These are phyloP conservation scores for Tritrichomonas musculus DNA, from an alignment of 208 protist species.

Conservation along the genomic window DNA sequence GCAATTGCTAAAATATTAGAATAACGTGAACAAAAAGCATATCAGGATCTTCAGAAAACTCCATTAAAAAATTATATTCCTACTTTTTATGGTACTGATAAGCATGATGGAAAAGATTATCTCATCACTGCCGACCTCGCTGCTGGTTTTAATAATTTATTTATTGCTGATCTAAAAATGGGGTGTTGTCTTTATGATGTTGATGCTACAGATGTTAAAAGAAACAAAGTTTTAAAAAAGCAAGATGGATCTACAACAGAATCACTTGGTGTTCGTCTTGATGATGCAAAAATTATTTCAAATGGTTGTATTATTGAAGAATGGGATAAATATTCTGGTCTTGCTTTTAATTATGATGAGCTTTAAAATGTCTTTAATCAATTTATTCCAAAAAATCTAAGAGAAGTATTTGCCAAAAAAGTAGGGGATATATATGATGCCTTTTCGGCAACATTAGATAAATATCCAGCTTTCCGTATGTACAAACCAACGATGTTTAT, in stretches of 20 bases:
- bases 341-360: neutral
- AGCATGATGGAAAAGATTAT: neutral
- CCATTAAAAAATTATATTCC: neutral
- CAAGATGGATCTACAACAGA: conserved; percentile 6
- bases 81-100: neutral
- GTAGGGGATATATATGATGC: neutral
- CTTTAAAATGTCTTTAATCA: neutral
- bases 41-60: neutral
- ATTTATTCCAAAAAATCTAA: neutral
- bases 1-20: neutral
- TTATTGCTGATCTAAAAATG: neutral
- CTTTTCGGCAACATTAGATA: neutral
- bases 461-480: neutral
- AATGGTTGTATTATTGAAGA: neutral
- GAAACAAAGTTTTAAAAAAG: neutral
- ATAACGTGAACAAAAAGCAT: neutral
- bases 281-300: neutral
- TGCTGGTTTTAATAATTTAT: neutral
- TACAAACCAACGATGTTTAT: neutral
- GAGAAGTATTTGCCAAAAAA: neutral
- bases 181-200: neutral
- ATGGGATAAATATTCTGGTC: neutral
- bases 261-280: neutral
- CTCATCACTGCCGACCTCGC: neutral
- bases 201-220: neutral